Evolutionary conservation across 805 yeast genomes (phyloP).

Genomic region (Metschnikowia arizonensis): DNA sequence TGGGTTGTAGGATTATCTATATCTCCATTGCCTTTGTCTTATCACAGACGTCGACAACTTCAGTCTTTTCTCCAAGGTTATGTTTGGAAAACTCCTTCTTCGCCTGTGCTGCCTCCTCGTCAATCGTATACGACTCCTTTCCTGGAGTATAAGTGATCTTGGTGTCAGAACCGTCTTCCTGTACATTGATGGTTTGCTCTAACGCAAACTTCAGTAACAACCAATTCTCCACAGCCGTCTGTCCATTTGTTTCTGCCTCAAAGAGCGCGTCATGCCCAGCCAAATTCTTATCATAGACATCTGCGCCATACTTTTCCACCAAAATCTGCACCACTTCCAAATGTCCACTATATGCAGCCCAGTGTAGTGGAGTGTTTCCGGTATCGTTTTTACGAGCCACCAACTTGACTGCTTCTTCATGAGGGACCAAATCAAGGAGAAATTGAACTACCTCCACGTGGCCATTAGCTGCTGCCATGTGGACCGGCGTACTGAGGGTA

Average conservation of each 20-base stretch:
- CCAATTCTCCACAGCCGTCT: conserved; percentile 74
- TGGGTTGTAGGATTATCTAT: too few species aligned
- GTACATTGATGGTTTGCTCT: conserved; percentile 48
- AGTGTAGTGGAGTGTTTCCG: conserved; percentile 93
- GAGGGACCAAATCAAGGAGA: conserved; percentile 47
- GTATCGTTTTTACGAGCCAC: conserved; percentile 53
- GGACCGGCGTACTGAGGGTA: conserved; percentile 73
- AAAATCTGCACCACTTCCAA: conserved; percentile 62
- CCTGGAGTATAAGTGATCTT: conserved; percentile 42
- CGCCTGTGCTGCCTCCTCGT: conserved; percentile 31
- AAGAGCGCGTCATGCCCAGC: conserved; percentile 79
- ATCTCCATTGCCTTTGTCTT: conserved; percentile 26
- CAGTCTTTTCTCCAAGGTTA: conserved; percentile 7
- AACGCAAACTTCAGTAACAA: conserved; percentile 69
- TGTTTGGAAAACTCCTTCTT: conserved; percentile 14
- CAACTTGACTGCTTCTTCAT: conserved; percentile 38
- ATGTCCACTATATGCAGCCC: conserved; percentile 93
- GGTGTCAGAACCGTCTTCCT: conserved; percentile 38
- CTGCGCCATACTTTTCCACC: conserved; percentile 72
- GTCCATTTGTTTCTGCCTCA: conserved; percentile 81
- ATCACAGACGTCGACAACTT: conserved; percentile 40
- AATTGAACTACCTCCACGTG: conserved; percentile 65
- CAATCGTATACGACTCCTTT: conserved; percentile 41
- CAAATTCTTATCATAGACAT: conserved; percentile 71
- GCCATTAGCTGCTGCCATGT: conserved; percentile 96